These are phyloP conservation scores for Boletus reticuloceps DNA, from an alignment of 768 basidiomycete genomes.

Conservation along the genomic window DNA sequence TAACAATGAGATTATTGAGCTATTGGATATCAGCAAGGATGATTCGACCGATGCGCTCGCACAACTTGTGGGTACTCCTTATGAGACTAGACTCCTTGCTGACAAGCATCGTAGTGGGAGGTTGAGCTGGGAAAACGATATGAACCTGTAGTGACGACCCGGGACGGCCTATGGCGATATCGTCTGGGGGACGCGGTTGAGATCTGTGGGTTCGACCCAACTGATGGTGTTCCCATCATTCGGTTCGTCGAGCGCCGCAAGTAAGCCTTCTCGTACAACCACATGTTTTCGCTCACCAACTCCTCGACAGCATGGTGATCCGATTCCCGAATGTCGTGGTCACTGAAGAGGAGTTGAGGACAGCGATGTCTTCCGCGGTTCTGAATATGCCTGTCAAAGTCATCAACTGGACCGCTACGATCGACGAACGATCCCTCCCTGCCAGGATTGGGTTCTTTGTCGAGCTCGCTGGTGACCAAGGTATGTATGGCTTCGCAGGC, in stretches of 20 bases:
- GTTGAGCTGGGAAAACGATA: constrained; percentile 11
- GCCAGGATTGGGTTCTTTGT: constrained; percentile 15
- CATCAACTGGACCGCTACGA: constrained; percentile 15
- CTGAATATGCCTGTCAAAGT: background rate
- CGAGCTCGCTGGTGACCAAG: constrained; percentile 5
- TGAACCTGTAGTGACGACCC: constrained; percentile 16
- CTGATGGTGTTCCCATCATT: constrained; percentile 17
- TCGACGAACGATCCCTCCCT: constrained; percentile 6
- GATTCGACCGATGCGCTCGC: background rate
- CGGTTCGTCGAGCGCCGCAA: constrained; percentile 13
- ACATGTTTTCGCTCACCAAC: background rate
- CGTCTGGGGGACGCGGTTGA: constrained; percentile 22
- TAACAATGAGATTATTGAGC: constrained; percentile 4
- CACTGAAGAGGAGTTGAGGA: constrained; percentile 11
- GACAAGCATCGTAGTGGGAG: constrained; percentile 18
- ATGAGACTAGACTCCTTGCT: background rate
- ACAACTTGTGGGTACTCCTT: constrained; percentile 1
- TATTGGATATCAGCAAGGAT: constrained; percentile 11
- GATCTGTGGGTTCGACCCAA: constrained; percentile 17
- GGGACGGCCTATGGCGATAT: constrained; percentile 22
- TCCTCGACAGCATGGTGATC: background rate
- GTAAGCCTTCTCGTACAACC: background rate
- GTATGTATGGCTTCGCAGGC: background rate
- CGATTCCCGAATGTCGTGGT: constrained; percentile 13
- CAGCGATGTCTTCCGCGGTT: background rate